Evolutionary conservation across 345 rosid species (phyloP).

Genomic region (Populus simonii): DNA sequence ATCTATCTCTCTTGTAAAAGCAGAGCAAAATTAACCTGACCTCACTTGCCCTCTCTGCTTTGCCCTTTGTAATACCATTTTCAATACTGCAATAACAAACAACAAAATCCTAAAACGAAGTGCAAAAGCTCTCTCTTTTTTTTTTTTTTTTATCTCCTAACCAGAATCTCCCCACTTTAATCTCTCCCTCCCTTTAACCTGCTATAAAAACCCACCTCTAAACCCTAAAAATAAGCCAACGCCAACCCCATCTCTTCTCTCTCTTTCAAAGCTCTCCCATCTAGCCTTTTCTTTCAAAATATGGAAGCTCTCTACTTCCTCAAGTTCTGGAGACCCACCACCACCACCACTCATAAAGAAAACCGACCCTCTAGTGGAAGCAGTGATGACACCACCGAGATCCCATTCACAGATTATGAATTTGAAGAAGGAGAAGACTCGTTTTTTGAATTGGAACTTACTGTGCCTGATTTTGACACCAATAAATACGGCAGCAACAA

Average conservation of each 20-base stretch:
- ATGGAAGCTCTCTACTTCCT: slow-evolving; percentile 77
- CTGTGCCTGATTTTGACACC: slow-evolving; percentile 43
- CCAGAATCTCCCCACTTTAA: slow-evolving; percentile 3
- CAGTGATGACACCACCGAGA: slow-evolving; percentile 5
- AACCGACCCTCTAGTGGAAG: slow-evolving; percentile 16
- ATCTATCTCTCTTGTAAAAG: neutral
- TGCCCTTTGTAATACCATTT: slow-evolving; percentile 35
- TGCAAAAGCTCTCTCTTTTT: slow-evolving; percentile 36
- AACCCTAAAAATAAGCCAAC: slow-evolving; percentile 4
- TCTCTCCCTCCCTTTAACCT: slow-evolving; percentile 5
- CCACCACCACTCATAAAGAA: slow-evolving; percentile 19
- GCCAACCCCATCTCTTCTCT: neutral
- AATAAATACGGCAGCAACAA: slow-evolving; percentile 9
- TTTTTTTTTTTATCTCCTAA: neutral
- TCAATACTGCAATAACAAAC: slow-evolving; percentile 19
- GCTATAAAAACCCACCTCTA: slow-evolving; percentile 12
- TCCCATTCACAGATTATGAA: slow-evolving; percentile 33
- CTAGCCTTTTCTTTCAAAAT: neutral
- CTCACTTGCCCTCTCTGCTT: neutral
- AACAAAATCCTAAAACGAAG: slow-evolving; percentile 37
- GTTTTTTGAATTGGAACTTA: slow-evolving; percentile 77
- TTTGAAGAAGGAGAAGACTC: slow-evolving; percentile 76
- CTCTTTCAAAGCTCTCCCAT: neutral
- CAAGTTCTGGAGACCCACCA: slow-evolving; percentile 49
- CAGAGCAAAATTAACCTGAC: neutral